phyloP scores from a whole-genome alignment of 306 rosid species.

The Crotalaria pallida region DNA sequence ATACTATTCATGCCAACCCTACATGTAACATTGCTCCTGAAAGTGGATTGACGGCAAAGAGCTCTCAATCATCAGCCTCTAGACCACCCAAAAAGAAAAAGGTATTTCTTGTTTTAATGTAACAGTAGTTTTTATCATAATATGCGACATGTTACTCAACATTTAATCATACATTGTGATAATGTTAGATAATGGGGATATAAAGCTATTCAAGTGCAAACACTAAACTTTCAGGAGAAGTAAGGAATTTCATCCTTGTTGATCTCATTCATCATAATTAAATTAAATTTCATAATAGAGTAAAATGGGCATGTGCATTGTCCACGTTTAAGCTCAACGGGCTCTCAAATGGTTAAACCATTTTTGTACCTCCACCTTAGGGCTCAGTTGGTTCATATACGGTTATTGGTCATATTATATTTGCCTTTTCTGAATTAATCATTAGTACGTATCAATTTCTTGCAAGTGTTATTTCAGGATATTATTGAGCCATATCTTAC shows the following conservation, averaged over 20 bases:
- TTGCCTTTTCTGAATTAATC: not conserved
- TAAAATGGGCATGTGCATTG: not conserved
- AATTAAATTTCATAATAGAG: constrained; percentile 11
- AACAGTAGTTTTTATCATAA: not conserved
- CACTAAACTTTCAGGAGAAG: not conserved
- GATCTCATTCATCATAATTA: constrained; percentile 27
- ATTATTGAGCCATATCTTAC: not conserved
- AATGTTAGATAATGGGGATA: not conserved
- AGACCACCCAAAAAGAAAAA: constrained; percentile 37
- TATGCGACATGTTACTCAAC: not conserved
- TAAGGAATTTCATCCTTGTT: not conserved
- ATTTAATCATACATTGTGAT: not conserved
- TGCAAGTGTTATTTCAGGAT: not conserved
- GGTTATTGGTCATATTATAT: not conserved
- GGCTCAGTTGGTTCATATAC: not conserved
- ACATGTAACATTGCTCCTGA: constrained; percentile 51
- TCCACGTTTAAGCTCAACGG: constrained; percentile 6
- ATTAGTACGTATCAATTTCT: not conserved
- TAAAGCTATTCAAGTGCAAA: not conserved
- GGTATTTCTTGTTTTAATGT: constrained; percentile 43
- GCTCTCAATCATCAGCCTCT: too few relatives aligned
- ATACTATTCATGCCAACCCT: constrained; percentile 75
- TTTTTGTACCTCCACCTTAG: constrained; percentile 2
- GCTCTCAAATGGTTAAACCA: not conserved
- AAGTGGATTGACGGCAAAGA: too few relatives aligned